These are phyloP conservation scores for Saksenaea vasiformis DNA, from an alignment of 371 early-diverging fungal species.

Conservation along the genomic window DNA sequence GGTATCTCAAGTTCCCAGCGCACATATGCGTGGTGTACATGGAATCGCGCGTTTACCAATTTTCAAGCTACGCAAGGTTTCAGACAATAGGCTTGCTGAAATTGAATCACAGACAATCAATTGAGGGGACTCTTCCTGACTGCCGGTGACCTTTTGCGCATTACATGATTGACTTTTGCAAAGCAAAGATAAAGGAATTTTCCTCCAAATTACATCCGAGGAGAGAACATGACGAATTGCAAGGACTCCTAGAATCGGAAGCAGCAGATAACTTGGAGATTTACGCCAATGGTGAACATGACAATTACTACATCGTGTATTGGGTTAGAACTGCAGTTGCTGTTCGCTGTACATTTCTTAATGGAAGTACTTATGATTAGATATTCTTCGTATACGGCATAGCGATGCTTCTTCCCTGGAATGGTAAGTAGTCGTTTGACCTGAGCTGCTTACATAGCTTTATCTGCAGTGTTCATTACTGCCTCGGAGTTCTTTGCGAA, in stretches of 20 bases:
- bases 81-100: too few relatives aligned
- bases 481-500: constrained; percentile 72
- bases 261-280: constrained; percentile 7
- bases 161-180: not conserved
- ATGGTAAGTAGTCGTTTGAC: constrained; percentile 49
- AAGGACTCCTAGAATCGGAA: not conserved
- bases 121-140: not conserved
- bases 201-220: not conserved
- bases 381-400: constrained; percentile 74
- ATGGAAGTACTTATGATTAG: constrained; percentile 28
- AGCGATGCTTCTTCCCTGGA: constrained; percentile 81
- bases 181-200: not conserved
- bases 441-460: constrained; percentile 3
- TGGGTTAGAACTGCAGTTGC: constrained; percentile 16
- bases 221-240: not conserved
- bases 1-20: too few relatives aligned
- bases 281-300: constrained; percentile 19
- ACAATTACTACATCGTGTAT: constrained; percentile 25
- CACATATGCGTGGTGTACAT: too few relatives aligned
- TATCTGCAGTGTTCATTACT: constrained; percentile 68
- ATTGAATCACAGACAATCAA: too few relatives aligned
- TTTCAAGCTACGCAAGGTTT: too few relatives aligned
- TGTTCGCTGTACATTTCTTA: not conserved
- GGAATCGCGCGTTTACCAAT: too few relatives aligned
- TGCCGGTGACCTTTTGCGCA: not conserved